Conservation (phyloP, 148 eudicot genomes). For the Silene uniflora region DNA sequence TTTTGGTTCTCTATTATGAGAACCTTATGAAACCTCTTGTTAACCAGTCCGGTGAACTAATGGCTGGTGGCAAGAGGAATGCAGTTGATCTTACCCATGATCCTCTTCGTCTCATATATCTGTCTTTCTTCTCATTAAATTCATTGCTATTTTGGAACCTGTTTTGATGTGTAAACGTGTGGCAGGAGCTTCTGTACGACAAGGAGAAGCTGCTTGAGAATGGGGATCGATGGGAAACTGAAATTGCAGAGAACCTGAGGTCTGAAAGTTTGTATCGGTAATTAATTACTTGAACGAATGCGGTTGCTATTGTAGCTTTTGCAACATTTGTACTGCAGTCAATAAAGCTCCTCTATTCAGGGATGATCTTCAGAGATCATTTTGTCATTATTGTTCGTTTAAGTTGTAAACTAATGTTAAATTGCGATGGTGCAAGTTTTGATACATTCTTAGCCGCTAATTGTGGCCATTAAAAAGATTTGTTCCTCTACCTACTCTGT, state of each 20-base stretch:
- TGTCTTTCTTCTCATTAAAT: neutral
- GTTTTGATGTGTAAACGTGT: conserved; percentile 2
- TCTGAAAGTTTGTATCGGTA: conserved; percentile 92
- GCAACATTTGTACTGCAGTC: conserved; percentile 13
- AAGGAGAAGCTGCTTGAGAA: conserved; percentile 98
- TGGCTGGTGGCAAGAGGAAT: neutral
- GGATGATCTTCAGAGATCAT: conserved; percentile 22
- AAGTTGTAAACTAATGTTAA: neutral
- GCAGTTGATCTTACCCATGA: neutral
- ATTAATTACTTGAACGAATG: conserved; percentile 18
- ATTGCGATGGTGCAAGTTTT: conserved; percentile 21
- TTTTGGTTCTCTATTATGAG: neutral
- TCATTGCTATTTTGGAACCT: neutral
- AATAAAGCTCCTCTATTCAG: conserved; percentile 24
- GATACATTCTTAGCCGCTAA: conserved; percentile 1
- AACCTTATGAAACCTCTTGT: neutral
- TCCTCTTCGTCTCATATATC: neutral
- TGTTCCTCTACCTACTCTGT: too few species aligned
- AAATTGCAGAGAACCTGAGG: conserved; percentile 92
- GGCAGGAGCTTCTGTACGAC: conserved; percentile 90
- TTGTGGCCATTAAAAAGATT: neutral
- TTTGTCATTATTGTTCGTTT: conserved; percentile 8
- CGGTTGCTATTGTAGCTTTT: conserved; percentile 4
- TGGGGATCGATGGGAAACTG: conserved; percentile 98
- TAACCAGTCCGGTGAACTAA: neutral